Evolutionary conservation across 345 rosid genomes (phyloP).

Genomic region (Combretum micranthum): DNA sequence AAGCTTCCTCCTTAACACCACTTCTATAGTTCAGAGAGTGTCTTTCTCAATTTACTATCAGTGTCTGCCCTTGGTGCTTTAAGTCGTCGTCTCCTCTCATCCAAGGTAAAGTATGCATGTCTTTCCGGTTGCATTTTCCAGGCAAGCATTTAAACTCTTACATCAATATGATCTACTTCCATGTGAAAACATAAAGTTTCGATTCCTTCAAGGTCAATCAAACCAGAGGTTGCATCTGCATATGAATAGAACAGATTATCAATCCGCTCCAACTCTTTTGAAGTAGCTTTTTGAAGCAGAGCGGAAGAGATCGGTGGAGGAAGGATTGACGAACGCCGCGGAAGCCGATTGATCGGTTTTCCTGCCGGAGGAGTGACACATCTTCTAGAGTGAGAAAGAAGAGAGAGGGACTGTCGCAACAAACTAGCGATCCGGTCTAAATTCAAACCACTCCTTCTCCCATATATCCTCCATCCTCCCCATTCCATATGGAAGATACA

Average conservation of each 20-base stretch:
- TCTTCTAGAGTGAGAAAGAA: conserved; percentile 23
- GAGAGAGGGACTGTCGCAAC: too few species aligned
- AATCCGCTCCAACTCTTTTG: conserved; percentile 89
- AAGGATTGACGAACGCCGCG: conserved; percentile 39
- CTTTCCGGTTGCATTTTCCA: conserved; percentile 98
- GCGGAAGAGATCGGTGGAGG: conserved; percentile 89
- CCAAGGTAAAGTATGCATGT: conserved; percentile 93
- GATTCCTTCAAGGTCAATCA: conserved; percentile 95
- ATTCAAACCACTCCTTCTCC: conserved; percentile 59
- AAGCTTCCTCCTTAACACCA: too few species aligned
- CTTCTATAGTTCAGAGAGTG: conserved; percentile 72
- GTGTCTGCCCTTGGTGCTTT: conserved; percentile 64
- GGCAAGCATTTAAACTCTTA: conserved; percentile 95
- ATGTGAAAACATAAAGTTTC: conserved; percentile 78
- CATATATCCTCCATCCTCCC: conserved; percentile 69
- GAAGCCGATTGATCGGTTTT: conserved; percentile 77
- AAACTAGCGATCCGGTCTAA: conserved; percentile 63
- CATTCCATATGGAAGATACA: conserved; percentile 63
- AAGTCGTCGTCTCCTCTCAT: conserved; percentile 84
- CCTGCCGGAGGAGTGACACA: conserved; percentile 84
- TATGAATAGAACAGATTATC: conserved; percentile 63
- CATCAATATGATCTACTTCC: conserved; percentile 86
- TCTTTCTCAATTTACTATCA: conserved; percentile 58
- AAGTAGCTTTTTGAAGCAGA: conserved; percentile 82
- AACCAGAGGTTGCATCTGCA: conserved; percentile 60